Evolutionary conservation across 2,329 filamentous ascomycete species (phyloP).

Genomic region (Fusarium odoratissimum): DNA sequence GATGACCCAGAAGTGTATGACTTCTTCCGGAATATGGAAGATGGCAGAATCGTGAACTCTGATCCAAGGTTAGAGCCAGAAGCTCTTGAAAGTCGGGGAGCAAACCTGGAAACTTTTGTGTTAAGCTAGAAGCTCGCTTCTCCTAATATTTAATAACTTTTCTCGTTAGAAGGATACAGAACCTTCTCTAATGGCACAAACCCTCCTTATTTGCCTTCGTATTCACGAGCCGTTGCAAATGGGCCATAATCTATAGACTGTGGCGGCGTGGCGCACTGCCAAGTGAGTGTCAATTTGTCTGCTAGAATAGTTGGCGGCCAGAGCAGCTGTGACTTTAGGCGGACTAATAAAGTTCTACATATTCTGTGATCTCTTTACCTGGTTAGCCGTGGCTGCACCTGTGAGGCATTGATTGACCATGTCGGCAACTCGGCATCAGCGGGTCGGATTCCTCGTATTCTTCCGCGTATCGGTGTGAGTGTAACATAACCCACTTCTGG

Average conservation of each 20-base stretch:
- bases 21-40: background rate
- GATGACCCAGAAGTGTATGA: background rate
- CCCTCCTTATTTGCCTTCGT: constrained; percentile 74
- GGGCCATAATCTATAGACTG: constrained; percentile 56
- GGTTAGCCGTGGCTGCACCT: too few species aligned
- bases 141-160: background rate
- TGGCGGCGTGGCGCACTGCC: too few species aligned
- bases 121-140: background rate
- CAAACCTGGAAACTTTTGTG: background rate
- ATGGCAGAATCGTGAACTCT: background rate
- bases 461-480: too few species aligned
- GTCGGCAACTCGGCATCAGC: too few species aligned
- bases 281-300: too few species aligned
- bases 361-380: too few species aligned
- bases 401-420: too few species aligned
- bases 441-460: too few species aligned
- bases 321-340: too few species aligned
- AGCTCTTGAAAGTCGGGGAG: background rate
- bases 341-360: too few species aligned
- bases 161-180: constrained; percentile 34
- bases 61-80: background rate
- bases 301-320: too few species aligned
- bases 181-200: constrained; percentile 55
- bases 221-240: constrained; percentile 70
- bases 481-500: too few species aligned